Conservation (phyloP, 2,329 filamentous ascomycete genomes). For the Aspergillus pseudoglaucus region DNA sequence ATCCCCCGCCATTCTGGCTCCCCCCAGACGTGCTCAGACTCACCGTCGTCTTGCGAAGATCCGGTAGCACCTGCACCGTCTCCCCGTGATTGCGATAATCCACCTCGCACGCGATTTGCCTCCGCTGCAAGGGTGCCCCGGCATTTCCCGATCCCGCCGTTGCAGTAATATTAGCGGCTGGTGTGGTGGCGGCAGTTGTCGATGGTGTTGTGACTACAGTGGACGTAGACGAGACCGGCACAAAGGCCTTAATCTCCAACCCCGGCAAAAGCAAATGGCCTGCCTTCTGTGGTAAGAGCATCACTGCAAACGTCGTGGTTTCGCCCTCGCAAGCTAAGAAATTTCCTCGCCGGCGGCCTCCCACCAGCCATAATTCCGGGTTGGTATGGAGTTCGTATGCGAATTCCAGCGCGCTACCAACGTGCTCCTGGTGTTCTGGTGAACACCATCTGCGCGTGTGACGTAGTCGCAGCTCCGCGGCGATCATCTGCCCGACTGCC, state of each 20-base stretch:
- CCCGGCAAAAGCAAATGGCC: slow-evolving; percentile 72
- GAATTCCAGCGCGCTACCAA: slow-evolving; percentile 59
- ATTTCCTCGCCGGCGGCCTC: slow-evolving; percentile 71
- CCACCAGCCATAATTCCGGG: slow-evolving; percentile 74
- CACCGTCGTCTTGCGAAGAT: slow-evolving; percentile 66
- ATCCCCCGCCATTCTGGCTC: slow-evolving; percentile 44
- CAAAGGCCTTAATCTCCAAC: slow-evolving; percentile 66
- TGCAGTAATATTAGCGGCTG: slow-evolving; percentile 13
- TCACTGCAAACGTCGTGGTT: slow-evolving; percentile 53
- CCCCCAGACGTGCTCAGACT: slow-evolving; percentile 63
- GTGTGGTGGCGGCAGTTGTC: slow-evolving; percentile 13
- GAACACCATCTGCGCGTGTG: slow-evolving; percentile 52
- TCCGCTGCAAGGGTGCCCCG: slow-evolving; percentile 19
- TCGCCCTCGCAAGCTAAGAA: slow-evolving; percentile 53
- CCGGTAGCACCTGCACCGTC: slow-evolving; percentile 65
- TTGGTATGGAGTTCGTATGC: slow-evolving; percentile 74
- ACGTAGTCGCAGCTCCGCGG: slow-evolving; percentile 44
- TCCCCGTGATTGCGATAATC: slow-evolving; percentile 74
- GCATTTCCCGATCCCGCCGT: slow-evolving; percentile 8
- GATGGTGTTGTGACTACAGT: slow-evolving; percentile 15
- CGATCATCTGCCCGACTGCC: slow-evolving; percentile 42
- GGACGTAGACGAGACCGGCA: slow-evolving; percentile 30
- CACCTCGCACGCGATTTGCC: slow-evolving; percentile 60
- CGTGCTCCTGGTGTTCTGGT: slow-evolving; percentile 19
- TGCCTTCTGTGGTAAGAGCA: slow-evolving; percentile 72